Percentiles rank a stretch among this genome's conserved stretches.
Evolutionary conservation across 495 filamentous ascomycete species (phyloP).

Genomic region (Podospora australis): DNA sequence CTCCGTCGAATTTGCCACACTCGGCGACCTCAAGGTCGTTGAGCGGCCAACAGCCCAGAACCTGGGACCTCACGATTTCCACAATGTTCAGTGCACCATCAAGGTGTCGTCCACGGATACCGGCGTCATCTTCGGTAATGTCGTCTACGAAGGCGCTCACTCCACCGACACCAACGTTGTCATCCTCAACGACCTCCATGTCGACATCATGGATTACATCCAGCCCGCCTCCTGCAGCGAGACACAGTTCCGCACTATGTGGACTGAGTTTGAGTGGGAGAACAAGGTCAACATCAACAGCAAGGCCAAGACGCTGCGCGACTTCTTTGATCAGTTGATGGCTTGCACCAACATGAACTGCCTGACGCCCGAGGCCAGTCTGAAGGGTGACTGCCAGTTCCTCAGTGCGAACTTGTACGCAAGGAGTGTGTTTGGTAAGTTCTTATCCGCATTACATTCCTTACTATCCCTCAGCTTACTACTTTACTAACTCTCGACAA

Average conservation of each 20-base stretch:
- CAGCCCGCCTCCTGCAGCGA: conserved; percentile 94
- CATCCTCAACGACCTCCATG: conserved; percentile 97
- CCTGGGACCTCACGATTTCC: conserved; percentile 89
- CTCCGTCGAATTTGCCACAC: conserved; percentile 93
- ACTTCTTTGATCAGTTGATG: conserved; percentile 94
- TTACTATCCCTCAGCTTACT: not conserved
- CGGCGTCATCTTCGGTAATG: conserved; percentile 98
- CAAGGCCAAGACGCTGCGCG: conserved; percentile 85
- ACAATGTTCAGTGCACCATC: conserved; percentile 97
- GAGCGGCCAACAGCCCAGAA: conserved; percentile 95
- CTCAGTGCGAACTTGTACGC: conserved; percentile 96
- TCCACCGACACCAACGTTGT: conserved; percentile 96
- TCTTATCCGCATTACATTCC: too few relatives aligned
- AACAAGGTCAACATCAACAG: conserved; percentile 99
- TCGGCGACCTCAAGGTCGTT: conserved; percentile 97
- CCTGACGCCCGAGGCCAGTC: conserved; percentile 88
- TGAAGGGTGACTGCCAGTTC: conserved; percentile 98
- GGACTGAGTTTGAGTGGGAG: conserved; percentile 99
- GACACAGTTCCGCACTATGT: conserved; percentile 99
- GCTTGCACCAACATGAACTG: conserved; percentile 98
- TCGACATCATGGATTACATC: conserved; percentile 99
- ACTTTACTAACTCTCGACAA: not conserved
- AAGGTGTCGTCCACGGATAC: conserved; percentile 98
- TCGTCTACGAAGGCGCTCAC: conserved; percentile 93
- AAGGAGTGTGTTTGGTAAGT: conserved; percentile 95